Percentiles rank a stretch among this genome's conserved stretches.
Evolutionary conservation across 225 moss, liverwort and hornwort genomes (phyloP).

Genomic region (Lunularia cruciata): DNA sequence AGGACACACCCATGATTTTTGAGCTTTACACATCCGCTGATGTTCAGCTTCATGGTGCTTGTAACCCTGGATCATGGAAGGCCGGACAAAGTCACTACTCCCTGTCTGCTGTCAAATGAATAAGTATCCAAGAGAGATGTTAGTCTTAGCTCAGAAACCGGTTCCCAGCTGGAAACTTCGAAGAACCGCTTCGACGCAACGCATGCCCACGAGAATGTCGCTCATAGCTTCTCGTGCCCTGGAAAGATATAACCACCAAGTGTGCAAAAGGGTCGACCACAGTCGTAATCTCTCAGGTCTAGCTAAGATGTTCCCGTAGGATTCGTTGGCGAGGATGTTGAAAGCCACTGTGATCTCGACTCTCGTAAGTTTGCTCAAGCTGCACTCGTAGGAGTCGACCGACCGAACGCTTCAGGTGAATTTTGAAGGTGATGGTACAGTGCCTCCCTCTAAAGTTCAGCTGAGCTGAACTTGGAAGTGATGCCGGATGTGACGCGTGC

Average conservation of each 20-base stretch:
- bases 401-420: background rate
- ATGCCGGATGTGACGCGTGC: background rate
- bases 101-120: background rate
- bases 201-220: no score
- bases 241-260: no score
- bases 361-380: no score
- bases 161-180: background rate
- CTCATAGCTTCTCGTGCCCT: no score
- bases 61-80: background rate
- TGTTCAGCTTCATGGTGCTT: conserved; percentile 5
- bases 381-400: background rate
- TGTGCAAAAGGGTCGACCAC: no score
- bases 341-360: background rate
- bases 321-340: no score
- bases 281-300: no score
- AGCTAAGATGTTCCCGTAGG: no score
- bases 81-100: background rate
- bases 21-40: background rate
- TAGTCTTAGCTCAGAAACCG: background rate
- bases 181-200: background rate
- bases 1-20: conserved; percentile 14
- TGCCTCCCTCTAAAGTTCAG: background rate
- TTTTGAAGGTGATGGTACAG: background rate
- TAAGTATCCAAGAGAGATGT: background rate
- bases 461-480: background rate